phyloP scores from a whole-genome alignment of 1,284 basidiomycete genomes.

The Fomitopsis schrenkii region DNA sequence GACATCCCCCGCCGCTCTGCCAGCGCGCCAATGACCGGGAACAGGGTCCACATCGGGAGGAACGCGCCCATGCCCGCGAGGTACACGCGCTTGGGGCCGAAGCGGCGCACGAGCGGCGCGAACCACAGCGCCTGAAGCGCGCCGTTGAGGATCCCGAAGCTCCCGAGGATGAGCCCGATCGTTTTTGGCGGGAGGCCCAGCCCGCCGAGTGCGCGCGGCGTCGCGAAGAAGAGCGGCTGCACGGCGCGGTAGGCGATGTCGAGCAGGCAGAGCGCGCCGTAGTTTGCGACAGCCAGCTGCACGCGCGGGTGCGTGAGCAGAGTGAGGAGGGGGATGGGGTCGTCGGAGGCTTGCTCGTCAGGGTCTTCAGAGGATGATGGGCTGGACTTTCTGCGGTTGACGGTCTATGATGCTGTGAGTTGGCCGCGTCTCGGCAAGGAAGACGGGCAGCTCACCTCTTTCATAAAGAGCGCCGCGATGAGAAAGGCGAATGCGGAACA shows the following conservation, averaged over 20 bases:
- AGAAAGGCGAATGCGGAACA: conserved; percentile 35
- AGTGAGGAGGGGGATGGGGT: conserved; percentile 39
- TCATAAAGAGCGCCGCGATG: conserved; percentile 37
- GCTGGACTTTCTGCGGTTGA: conserved; percentile 14
- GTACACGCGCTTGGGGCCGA: conserved; percentile 56
- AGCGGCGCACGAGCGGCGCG: conserved; percentile 45
- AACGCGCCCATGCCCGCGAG: conserved; percentile 44
- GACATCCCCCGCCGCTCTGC: conserved; percentile 19
- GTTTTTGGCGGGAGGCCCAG: conserved; percentile 54
- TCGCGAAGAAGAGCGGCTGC: conserved; percentile 64
- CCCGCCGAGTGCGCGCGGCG: conserved; percentile 60
- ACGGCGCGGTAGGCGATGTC: conserved; percentile 64
- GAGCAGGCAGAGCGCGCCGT: conserved; percentile 61
- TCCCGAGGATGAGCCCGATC: conserved; percentile 56
- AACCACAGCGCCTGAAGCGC: conserved; percentile 58
- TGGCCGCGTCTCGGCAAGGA: not conserved
- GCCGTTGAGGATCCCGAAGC: conserved; percentile 59
- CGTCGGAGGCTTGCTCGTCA: conserved; percentile 12
- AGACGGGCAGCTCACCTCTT: conserved; percentile 38
- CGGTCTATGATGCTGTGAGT: conserved; percentile 17
- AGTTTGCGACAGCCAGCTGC: conserved; percentile 58
- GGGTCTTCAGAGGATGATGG: conserved; percentile 13
- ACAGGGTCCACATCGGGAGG: conserved; percentile 47
- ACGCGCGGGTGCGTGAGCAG: conserved; percentile 39
- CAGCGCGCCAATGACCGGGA: conserved; percentile 51